Evolutionary conservation across 805 yeast genomes (phyloP).

Genomic region (Wickerhamiella azyma): DNA sequence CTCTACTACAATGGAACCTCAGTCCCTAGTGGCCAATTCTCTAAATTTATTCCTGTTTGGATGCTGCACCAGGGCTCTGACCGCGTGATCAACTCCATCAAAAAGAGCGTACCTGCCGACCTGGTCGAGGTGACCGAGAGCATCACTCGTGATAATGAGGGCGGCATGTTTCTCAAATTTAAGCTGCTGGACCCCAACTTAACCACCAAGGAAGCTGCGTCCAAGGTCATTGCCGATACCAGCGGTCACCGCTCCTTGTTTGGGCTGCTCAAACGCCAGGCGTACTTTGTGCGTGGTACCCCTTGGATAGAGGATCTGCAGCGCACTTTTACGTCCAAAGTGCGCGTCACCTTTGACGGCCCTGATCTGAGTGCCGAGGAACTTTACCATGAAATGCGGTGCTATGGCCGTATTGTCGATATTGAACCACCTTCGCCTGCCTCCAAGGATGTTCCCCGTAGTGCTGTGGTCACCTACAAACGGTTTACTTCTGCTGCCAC

Average conservation of each 20-base stretch:
- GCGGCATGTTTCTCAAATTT: conserved; percentile 85
- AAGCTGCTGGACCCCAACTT: conserved; percentile 37
- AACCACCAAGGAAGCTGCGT: neutral
- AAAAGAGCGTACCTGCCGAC: conserved; percentile 17
- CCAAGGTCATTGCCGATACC: neutral
- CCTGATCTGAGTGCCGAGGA: conserved; percentile 66
- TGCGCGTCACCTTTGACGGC: conserved; percentile 66
- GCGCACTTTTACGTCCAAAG: conserved; percentile 50
- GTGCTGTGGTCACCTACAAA: conserved; percentile 44
- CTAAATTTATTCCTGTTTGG: conserved; percentile 5
- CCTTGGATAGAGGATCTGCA: conserved; percentile 96
- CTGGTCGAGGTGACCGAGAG: conserved; percentile 40
- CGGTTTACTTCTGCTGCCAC: conserved; percentile 55
- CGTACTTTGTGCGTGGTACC: conserved; percentile 71
- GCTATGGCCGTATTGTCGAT: conserved; percentile 75
- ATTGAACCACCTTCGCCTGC: conserved; percentile 44
- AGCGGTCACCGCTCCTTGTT: neutral
- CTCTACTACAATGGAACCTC: conserved; percentile 9
- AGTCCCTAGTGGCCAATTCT: conserved; percentile 8
- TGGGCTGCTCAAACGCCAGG: conserved; percentile 20
- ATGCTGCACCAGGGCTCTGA: neutral
- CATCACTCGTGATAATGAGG: conserved; percentile 66
- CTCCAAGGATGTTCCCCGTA: conserved; percentile 34
- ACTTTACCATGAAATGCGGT: conserved; percentile 62
- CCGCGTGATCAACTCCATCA: neutral